These are phyloP conservation scores for Bolboschoenus planiculmis DNA, from an alignment of 176 grass and related monocot species.

Conservation along the genomic window DNA sequence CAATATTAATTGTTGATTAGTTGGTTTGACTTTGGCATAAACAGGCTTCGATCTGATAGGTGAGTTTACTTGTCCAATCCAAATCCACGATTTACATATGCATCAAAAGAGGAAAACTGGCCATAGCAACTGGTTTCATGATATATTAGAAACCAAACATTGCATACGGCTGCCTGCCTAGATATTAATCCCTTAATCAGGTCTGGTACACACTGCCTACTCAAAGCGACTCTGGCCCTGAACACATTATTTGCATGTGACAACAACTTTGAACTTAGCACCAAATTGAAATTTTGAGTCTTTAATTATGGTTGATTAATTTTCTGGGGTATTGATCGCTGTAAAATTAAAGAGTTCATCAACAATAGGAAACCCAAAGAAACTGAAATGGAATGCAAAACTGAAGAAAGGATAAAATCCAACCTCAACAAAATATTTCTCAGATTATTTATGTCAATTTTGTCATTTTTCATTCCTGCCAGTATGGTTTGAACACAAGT, in stretches of 20 bases:
- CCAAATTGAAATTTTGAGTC: too few relatives aligned
- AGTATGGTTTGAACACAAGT: constrained; percentile 20
- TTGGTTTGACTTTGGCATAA: neutral
- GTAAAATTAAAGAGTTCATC: neutral
- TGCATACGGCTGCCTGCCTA: too few relatives aligned
- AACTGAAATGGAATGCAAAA: neutral
- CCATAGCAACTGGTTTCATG: neutral
- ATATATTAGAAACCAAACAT: too few relatives aligned
- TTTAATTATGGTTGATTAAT: neutral
- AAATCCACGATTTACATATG: neutral
- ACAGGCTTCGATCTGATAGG: neutral
- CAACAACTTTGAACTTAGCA: too few relatives aligned
- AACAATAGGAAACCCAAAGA: neutral
- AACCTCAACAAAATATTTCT: neutral
- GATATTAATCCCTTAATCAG: neutral
- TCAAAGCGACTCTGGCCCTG: neutral
- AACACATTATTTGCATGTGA: too few relatives aligned
- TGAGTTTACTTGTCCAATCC: neutral
- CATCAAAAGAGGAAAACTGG: neutral
- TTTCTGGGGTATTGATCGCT: neutral
- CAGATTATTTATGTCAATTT: neutral
- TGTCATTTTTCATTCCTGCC: neutral
- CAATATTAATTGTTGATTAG: neutral
- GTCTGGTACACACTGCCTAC: neutral
- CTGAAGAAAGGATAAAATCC: neutral